These are phyloP conservation scores for Backusella westeae DNA, from an alignment of 192 early-diverging fungal genomes.

Conservation along the genomic window DNA sequence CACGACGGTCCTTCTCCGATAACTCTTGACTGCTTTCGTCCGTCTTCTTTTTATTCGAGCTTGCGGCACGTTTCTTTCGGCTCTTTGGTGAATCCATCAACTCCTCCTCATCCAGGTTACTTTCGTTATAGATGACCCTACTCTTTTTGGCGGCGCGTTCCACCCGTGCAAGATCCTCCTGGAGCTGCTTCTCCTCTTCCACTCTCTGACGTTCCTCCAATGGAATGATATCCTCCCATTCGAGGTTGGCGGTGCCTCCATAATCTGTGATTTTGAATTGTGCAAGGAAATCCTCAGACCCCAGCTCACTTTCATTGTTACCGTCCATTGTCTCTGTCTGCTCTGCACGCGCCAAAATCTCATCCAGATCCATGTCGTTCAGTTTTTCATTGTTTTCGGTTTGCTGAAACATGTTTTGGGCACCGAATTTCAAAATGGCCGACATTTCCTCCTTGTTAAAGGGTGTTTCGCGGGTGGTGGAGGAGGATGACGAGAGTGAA, in stretches of 20 bases:
- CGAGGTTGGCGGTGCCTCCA: conserved; percentile 62
- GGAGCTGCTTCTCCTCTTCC: conserved; percentile 66
- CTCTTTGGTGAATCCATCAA: neutral
- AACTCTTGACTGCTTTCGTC: conserved; percentile 45
- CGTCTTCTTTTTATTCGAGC: neutral
- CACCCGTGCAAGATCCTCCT: conserved; percentile 54
- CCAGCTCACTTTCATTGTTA: conserved; percentile 56
- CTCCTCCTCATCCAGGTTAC: conserved; percentile 19
- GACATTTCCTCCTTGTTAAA: conserved; percentile 89
- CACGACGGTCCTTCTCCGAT: conserved; percentile 80
- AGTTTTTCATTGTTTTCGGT: conserved; percentile 65
- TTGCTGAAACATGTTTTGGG: conserved; percentile 93
- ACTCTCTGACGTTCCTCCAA: conserved; percentile 71
- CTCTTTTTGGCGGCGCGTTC: conserved; percentile 35
- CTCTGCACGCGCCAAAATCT: conserved; percentile 95
- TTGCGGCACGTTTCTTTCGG: neutral
- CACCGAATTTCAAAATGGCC: conserved; percentile 97
- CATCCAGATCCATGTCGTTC: conserved; percentile 95
- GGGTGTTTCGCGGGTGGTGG: conserved; percentile 34
- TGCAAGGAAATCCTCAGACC: conserved; percentile 91
- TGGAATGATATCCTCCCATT: conserved; percentile 97
- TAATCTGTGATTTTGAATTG: conserved; percentile 95
- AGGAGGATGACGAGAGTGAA: conserved; percentile 36
- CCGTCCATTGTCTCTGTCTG: conserved; percentile 75
- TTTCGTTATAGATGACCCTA: conserved; percentile 21